Evolutionary conservation across 352 stramenopile genomes (phyloP).

Genomic region (Thraustochytrium sp.): DNA sequence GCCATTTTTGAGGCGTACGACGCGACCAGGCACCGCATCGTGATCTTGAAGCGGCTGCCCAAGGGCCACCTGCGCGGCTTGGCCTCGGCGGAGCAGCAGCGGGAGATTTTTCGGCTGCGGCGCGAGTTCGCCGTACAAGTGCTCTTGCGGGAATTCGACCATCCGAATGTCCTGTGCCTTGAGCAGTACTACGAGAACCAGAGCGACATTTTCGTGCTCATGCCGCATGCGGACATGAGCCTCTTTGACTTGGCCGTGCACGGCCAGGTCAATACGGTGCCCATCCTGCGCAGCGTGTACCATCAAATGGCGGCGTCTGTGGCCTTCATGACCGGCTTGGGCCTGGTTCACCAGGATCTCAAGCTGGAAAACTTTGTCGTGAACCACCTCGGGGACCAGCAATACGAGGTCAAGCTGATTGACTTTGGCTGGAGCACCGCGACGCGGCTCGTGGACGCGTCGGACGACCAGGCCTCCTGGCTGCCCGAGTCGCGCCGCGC

Average conservation of each 20-base stretch:
- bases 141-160: background rate
- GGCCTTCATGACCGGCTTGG: background rate
- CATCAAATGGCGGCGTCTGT: slow-evolving; percentile 1
- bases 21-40: background rate
- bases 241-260: background rate
- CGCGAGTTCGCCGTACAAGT: background rate
- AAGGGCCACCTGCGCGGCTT: background rate
- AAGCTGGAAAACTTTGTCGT: slow-evolving; percentile 41
- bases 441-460: background rate
- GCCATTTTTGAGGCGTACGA: background rate
- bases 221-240: background rate
- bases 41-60: background rate
- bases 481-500: background rate
- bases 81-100: background rate
- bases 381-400: background rate
- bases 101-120: background rate
- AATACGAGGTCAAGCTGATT: slow-evolving; percentile 11
- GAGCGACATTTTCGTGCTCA: background rate
- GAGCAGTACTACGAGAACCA: slow-evolving; percentile 38
- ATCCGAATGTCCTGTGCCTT: background rate
- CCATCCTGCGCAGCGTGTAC: background rate
- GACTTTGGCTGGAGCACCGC: slow-evolving; percentile 1
- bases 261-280: background rate
- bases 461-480: background rate
- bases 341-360: slow-evolving; percentile 23